These are phyloP conservation scores for Malbranchea zuffiana DNA, from an alignment of 2,329 filamentous ascomycete species.

Conservation along the genomic window DNA sequence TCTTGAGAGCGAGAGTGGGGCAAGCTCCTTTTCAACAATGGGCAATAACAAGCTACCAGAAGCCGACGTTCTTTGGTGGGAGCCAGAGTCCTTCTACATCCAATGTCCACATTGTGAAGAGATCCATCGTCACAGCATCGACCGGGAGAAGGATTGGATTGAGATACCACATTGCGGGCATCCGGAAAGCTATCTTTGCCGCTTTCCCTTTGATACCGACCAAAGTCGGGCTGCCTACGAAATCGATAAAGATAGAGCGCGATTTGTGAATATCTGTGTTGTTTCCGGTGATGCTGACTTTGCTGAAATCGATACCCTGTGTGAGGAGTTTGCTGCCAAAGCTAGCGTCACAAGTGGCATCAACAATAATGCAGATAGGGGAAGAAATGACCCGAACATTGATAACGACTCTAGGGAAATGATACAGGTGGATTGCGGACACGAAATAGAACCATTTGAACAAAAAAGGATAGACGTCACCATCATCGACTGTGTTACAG, in stretches of 20 bases:
- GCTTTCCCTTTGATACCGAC: too few relatives aligned
- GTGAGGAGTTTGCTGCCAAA: neutral
- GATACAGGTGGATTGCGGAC: neutral
- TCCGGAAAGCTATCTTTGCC: neutral
- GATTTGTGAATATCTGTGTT: slow-evolving; percentile 1
- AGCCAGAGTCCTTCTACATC: neutral
- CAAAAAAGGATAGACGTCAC: neutral
- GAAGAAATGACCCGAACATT: too few relatives aligned
- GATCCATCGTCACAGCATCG: neutral
- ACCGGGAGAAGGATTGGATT: neutral
- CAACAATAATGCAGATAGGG: neutral
- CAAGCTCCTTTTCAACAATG: too few relatives aligned
- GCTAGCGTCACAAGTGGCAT: too few relatives aligned
- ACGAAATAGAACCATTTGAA: neutral
- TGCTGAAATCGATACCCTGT: neutral
- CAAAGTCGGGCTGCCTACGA: neutral
- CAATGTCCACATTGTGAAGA: neutral
- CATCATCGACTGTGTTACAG: neutral
- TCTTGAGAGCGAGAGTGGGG: too few relatives aligned
- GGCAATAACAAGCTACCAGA: too few relatives aligned
- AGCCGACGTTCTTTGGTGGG: slow-evolving; percentile 1
- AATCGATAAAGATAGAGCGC: neutral
- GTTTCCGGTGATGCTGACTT: neutral
- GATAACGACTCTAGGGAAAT: neutral
- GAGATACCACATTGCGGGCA: neutral